Evolutionary conservation across 352 stramenopile species (phyloP).

Genomic region (Phytophthora cryptogea): DNA sequence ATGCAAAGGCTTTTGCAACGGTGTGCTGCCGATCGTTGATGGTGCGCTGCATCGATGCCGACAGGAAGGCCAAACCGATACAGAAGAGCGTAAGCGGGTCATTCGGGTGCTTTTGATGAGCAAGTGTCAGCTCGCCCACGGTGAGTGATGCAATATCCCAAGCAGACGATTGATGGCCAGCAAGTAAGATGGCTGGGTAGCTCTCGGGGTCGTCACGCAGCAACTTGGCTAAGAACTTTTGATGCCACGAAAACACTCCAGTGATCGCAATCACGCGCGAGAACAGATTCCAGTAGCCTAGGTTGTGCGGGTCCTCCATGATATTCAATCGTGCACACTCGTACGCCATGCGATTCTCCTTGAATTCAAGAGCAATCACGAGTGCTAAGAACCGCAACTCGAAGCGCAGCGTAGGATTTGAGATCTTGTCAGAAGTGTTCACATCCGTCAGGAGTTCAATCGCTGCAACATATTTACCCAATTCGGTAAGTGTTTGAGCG

Average conservation of each 20-base stretch:
- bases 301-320: conserved; percentile 80
- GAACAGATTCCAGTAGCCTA: conserved; percentile 89
- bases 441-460: conserved; percentile 88
- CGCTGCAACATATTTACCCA: conserved; percentile 82
- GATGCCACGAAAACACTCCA: conserved; percentile 86
- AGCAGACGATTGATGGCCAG: conserved; percentile 79
- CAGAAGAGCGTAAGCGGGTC: conserved; percentile 85
- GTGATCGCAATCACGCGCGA: conserved; percentile 82
- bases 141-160: conserved; percentile 88
- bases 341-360: conserved; percentile 88
- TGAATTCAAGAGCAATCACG: conserved; percentile 85
- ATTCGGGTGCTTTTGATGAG: conserved; percentile 75
- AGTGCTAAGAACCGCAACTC: conserved; percentile 83
- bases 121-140: conserved; percentile 82
- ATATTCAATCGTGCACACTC: conserved; percentile 88
- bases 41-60: conserved; percentile 84
- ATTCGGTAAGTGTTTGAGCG: conserved; percentile 73
- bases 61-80: conserved; percentile 84
- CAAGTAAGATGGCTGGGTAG: conserved; percentile 81
- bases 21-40: conserved; percentile 87
- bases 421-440: conserved; percentile 87
- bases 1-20: conserved; percentile 86
- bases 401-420: conserved; percentile 68
- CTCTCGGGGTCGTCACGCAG: conserved; percentile 76
- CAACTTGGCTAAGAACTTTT: conserved; percentile 87